Evolutionary conservation across 441 rosid genomes (phyloP).

Genomic region (Francoa sonchifolia): DNA sequence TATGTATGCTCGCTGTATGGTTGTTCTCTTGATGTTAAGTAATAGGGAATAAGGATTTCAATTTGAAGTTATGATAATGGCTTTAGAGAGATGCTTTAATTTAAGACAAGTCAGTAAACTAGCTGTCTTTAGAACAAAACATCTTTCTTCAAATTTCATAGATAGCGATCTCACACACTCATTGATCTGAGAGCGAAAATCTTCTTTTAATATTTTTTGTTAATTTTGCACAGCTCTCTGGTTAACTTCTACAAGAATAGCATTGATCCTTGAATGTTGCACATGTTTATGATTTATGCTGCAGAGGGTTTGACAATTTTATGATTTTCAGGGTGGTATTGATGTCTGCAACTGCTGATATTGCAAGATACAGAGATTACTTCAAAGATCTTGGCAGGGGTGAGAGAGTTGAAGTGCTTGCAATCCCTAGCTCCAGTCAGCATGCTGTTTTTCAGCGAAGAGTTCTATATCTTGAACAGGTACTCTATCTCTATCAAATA

Average conservation of each 20-base stretch:
- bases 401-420: slow-evolving; percentile 89
- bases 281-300: not conserved
- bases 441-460: slow-evolving; percentile 47
- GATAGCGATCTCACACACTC: too few species aligned
- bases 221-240: too few species aligned
- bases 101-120: too few species aligned
- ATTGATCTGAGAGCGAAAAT: too few species aligned
- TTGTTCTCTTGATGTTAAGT: not conserved
- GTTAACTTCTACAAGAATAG: not conserved
- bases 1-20: not conserved
- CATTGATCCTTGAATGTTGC: too few species aligned
- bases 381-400: slow-evolving; percentile 80
- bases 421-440: slow-evolving; percentile 56
- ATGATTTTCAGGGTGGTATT: slow-evolving; percentile 56
- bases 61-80: too few species aligned
- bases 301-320: slow-evolving; percentile 10
- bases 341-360: slow-evolving; percentile 99
- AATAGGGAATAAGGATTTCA: not conserved
- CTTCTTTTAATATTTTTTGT: too few species aligned
- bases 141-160: too few species aligned
- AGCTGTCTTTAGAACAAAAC: too few species aligned
- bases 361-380: slow-evolving; percentile 66
- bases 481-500: too few species aligned
- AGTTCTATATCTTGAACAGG: slow-evolving; percentile 81
- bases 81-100: too few species aligned